These are phyloP conservation scores for Coniella lustricola DNA, from an alignment of 2,329 filamentous ascomycete species.

Conservation along the genomic window DNA sequence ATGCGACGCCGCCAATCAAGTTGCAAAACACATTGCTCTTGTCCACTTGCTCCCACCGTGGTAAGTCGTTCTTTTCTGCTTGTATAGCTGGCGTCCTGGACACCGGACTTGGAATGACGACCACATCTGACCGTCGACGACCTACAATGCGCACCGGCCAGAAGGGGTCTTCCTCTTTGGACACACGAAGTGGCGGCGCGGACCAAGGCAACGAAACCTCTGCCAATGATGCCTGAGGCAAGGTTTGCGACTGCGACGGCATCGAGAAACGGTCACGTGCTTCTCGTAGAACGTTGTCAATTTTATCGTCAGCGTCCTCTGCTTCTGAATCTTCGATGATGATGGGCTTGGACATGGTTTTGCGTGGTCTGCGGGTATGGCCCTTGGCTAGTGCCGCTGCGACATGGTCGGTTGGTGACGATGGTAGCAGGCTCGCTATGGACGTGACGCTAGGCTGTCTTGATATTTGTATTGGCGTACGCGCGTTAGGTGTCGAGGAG, in stretches of 20 bases:
- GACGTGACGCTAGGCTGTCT: not conserved
- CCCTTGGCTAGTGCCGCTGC: slow-evolving; percentile 6
- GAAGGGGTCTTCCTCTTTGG: not conserved
- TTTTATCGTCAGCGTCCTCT: not conserved
- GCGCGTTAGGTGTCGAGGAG: not conserved
- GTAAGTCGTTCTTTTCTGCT: too few relatives aligned
- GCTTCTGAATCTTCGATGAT: slow-evolving; percentile 1
- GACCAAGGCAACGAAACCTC: slow-evolving; percentile 9
- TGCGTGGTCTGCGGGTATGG: not conserved
- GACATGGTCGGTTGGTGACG: slow-evolving; percentile 9
- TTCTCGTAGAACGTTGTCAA: slow-evolving; percentile 4
- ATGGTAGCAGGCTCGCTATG: not conserved
- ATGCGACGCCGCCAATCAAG: too few relatives aligned
- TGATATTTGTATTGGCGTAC: not conserved
- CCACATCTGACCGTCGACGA: not conserved
- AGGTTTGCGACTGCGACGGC: not conserved
- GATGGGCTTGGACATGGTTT: not conserved
- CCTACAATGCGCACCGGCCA: not conserved
- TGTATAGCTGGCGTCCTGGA: too few relatives aligned
- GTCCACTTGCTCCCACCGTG: too few relatives aligned
- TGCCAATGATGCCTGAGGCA: not conserved
- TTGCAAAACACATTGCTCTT: too few relatives aligned
- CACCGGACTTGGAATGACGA: too few relatives aligned
- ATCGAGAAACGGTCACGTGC: not conserved
- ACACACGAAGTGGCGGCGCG: slow-evolving; percentile 7